A percentile compares a stretch with the other conserved stretches of the same genome.
These are phyloP conservation scores for Ustilago sp. DNA, from an alignment of 1,284 basidiomycete species.

Conservation along the genomic window DNA sequence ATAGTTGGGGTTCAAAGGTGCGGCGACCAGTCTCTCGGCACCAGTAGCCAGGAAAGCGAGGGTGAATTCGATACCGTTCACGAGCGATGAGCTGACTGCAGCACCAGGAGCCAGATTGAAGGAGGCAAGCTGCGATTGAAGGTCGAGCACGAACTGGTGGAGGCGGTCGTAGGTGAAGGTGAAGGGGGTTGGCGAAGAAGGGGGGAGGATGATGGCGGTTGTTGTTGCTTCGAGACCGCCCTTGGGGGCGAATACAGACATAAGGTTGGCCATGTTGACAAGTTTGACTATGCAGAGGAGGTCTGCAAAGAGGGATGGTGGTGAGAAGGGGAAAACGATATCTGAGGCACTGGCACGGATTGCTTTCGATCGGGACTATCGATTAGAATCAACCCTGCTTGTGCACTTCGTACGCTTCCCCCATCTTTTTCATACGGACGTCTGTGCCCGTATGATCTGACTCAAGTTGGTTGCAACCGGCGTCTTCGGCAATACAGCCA, in stretches of 20 bases:
- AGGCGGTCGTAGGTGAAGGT: constrained; percentile 55
- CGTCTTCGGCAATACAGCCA: constrained; percentile 10
- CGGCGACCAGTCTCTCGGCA: constrained; percentile 68
- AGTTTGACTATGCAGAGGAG: not conserved
- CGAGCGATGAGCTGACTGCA: constrained; percentile 66
- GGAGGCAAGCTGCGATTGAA: constrained; percentile 60
- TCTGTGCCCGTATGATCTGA: constrained; percentile 5
- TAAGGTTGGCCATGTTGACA: constrained; percentile 45
- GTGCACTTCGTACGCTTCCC: not conserved
- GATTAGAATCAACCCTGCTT: constrained; percentile 3
- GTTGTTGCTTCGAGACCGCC: constrained; percentile 43
- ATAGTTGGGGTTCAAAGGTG: constrained; percentile 72
- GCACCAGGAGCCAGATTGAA: constrained; percentile 45
- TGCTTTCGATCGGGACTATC: not conserved
- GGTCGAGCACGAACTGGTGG: constrained; percentile 45
- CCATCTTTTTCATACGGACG: not conserved
- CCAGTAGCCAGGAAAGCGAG: constrained; percentile 70
- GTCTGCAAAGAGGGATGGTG: not conserved
- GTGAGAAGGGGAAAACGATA: not conserved
- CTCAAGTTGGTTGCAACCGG: constrained; percentile 2
- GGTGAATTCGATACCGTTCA: constrained; percentile 70
- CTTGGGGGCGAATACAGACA: constrained; percentile 46
- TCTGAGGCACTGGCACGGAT: not conserved
- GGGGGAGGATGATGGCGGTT: constrained; percentile 54
- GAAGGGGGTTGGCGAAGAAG: constrained; percentile 53